Evolutionary conservation across 805 yeast genomes (phyloP), one percentile per base, ranked within the genome.

Genomic region (Yarrowia sp.): DNA sequence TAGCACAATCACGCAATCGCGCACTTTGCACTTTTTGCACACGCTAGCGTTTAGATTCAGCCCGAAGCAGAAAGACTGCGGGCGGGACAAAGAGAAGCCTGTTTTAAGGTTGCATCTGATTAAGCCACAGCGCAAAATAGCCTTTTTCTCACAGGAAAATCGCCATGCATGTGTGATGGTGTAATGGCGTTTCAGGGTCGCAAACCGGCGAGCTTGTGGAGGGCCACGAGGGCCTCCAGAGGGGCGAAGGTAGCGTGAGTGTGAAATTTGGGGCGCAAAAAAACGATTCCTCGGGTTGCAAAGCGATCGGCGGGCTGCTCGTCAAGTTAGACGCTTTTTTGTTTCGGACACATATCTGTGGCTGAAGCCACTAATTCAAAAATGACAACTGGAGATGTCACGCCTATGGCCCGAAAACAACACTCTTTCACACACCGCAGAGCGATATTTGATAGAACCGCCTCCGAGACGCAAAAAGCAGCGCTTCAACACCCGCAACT

Each of bases 161-260:
- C 55, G 27, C 32, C 58, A 33, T 51, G 58, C 58, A 51, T 35
- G 42, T 24, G 41, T 33, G 58, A 51, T 51, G 58, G 58, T 51
- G 58, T 51, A 51, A 51, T 51, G 58, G 27, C 41, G 42, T 24
- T 39, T 39, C 18, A 44, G 24, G 35, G 35, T 39, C 13, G 27
- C 6, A 22, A 3, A 2, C 0, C 18, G 44, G 29, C 8, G 44
- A 8, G 44, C 1, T 14, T 5, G 25, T 5, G n/a, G n/a, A n/a
- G n/a, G n/a, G n/a, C n/a, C n/a, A n/a, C n/a, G n/a, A n/a, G n/a
- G n/a, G n/a, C n/a, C n/a, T n/a, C n/a, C n/a, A n/a, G n/a, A n/a
- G n/a, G n/a, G n/a, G n/a, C n/a, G n/a, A n/a, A n/a, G n/a, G n/a
- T n/a, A n/a, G n/a, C n/a, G n/a, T n/a, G n/a, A n/a, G n/a, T n/a